Percentiles rank a stretch among this genome's conserved stretches.
Evolutionary conservation across 2,329 filamentous ascomycete genomes (phyloP).

Genomic region (Nannizziopsis barbatae): DNA sequence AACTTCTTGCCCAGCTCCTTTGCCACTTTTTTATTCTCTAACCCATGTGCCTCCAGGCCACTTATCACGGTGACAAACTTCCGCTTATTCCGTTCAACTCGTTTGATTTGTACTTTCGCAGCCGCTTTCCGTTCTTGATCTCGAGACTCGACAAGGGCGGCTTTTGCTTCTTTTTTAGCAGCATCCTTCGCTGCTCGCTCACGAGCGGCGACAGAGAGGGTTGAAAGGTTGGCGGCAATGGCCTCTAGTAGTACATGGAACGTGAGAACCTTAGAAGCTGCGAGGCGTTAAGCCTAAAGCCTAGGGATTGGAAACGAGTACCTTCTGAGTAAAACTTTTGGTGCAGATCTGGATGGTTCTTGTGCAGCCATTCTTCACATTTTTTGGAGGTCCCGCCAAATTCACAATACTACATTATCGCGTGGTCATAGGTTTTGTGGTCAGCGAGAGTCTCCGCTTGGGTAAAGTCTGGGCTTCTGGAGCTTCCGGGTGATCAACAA

Average conservation of each 20-base stretch:
- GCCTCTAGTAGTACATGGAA: constrained; percentile 46
- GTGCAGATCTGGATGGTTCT: constrained; percentile 63
- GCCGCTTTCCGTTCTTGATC: constrained; percentile 71
- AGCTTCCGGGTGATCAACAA: not conserved
- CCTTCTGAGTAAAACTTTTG: constrained; percentile 73
- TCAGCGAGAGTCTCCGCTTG: not conserved
- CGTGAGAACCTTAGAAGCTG: not conserved
- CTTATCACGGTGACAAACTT: constrained; percentile 92
- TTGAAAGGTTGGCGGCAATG: constrained; percentile 69
- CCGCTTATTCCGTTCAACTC: constrained; percentile 94
- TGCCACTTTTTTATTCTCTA: constrained; percentile 89
- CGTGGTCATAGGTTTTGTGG: not conserved
- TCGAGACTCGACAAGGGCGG: constrained; percentile 73
- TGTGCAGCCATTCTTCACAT: constrained; percentile 89
- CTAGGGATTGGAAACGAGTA: constrained; percentile 28
- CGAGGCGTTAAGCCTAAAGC: not conserved
- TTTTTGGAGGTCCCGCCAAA: constrained; percentile 94
- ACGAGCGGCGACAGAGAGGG: constrained; percentile 79
- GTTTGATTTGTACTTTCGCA: constrained; percentile 80
- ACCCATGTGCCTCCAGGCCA: constrained; percentile 76
- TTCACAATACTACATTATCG: constrained; percentile 72
- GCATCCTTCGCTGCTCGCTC: constrained; percentile 94
- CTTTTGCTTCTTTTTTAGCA: constrained; percentile 92
- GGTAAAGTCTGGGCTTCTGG: not conserved
- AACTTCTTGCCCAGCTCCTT: constrained; percentile 99